Base-by-base conservation (phyloP, 108 stramenopile species). In the Pinguiococcus pyrenoidosus region DNA sequence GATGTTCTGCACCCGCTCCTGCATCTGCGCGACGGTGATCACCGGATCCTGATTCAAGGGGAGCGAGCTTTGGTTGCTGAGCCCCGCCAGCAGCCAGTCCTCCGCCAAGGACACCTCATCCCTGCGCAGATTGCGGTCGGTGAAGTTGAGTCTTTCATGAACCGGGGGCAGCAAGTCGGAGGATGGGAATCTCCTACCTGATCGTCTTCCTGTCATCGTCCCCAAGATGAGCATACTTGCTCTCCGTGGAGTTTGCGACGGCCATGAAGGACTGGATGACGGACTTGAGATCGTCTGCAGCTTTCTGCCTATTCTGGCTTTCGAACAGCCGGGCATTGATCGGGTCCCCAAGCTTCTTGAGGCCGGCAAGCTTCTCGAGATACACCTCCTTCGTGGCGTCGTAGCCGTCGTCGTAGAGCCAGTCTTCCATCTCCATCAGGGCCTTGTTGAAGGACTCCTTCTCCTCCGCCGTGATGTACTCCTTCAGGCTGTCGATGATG, bases 391-490 rank as follows among this genome's bases (percentile, higher is more conserved):
- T 95, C 37, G 76, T 76, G 14, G 85, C 86, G 59, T 99, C 94
- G 56, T 87, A 96, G 46, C 98, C 98, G 34, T 79, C 78, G 64
- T 92, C 92, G 59, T 85, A 83, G 64, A 99, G 55, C 97, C 98
- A 99, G 59, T 91, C 88, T 53, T 99, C 98, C 28, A 71, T 73
- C 1, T 54, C 79, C 29, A 82, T 75, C 16, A 94, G 69, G 34
- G 63, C 47, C 18, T 57, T 51, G 16, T 55, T 49, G 55, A 95
- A 85, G 10, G 59, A 46, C 12, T 56, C 58, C 69, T 76, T 79
- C 71, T 88, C 92, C 43, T 61, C 75, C n/a, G 82, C 74, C 17
- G 86, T 82, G 44, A 66, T 73, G 63, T 75, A 99, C 10, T 61
- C 37, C 9, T 62, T 77, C 44, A 96, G 69, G 13, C 75, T 73